Evolutionary conservation across 441 rosid genomes (phyloP).

Genomic region (Cnidoscolus chayamansa): DNA sequence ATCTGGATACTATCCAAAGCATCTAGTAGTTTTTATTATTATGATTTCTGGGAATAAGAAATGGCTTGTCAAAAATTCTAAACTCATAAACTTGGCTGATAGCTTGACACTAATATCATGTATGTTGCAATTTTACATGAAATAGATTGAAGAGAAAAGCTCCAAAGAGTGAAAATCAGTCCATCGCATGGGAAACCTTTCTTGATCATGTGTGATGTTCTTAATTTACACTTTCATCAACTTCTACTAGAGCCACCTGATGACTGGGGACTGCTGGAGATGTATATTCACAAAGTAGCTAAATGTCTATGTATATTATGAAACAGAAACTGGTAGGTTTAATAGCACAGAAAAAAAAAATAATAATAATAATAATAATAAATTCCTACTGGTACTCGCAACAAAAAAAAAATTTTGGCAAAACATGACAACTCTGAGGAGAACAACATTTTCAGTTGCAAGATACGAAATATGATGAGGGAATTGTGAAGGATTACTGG

Average conservation of each 20-base stretch:
- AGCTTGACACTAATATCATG: not conserved
- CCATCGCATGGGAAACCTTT: not conserved
- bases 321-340: not conserved
- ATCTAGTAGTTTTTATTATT: too few relatives aligned
- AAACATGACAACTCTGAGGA: not conserved
- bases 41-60: not conserved
- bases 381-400: too few relatives aligned
- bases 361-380: not conserved
- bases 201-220: not conserved
- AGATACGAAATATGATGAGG: constrained; percentile 11
- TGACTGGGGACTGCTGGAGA: not conserved
- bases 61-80: not conserved
- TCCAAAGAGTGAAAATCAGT: not conserved
- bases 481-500: constrained; percentile 52
- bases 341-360: not conserved
- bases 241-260: not conserved
- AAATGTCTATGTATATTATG: not conserved
- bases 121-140: not conserved
- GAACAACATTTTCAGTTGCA: not conserved
- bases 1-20: not conserved
- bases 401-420: not conserved
- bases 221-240: not conserved
- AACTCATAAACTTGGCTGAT: not conserved
- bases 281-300: not conserved
- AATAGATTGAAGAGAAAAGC: not conserved